Base-by-base conservation (phyloP, 148 eudicot genomes). In the Silene uniflora region DNA sequence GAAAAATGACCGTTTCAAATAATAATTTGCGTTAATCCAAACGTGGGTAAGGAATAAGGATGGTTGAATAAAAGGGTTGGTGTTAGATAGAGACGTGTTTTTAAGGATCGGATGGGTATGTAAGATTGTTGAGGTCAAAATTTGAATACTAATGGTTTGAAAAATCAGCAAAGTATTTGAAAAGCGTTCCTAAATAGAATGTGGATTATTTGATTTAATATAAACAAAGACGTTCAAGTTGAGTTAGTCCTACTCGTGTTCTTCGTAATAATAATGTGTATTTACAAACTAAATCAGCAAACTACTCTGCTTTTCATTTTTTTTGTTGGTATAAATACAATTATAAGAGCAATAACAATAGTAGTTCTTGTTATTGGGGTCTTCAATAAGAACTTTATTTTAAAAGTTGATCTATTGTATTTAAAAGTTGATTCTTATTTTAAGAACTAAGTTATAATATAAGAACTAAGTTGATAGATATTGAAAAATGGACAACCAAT, bases 41-140 rank as follows among this genome's bases (percentile, higher is more conserved):
- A 81, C 35, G 76, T 47, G 42, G 39, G 65, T 4, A 70, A 13
- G 39, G 10, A 69, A 59, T 4, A 70, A 13, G 39, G 10, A 69
- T 55, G 3, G 55, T 70, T 63, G 76, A 58, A 56, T 65, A 65
- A 58, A 58, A 65, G 80, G 77, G 80, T 81, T 69, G 83, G 80
- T 73, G 69, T 52, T 29, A 17, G 83, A 81, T 19, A 76, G 58
- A 76, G 83, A 81, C 80, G 71, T 71, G 75, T 32, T 32, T 68
- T 59, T 76, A 14, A 17, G 65, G 63, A 44, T n/a, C 42, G 73
- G 66, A 35, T 47, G 54, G 54, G 54, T 49, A 49, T 10, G 56
- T 66, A 44, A 52, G 63, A 29, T 22, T 75, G 58, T 52, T 55
- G n/a, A 76, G 70, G 84, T 81, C 84, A 81, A 81, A 77, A 67